Percentiles rank a stretch among this genome's conserved stretches.
phyloP scores from a whole-genome alignment of 495 filamentous ascomycete species.

The Margaritispora aquatica region DNA sequence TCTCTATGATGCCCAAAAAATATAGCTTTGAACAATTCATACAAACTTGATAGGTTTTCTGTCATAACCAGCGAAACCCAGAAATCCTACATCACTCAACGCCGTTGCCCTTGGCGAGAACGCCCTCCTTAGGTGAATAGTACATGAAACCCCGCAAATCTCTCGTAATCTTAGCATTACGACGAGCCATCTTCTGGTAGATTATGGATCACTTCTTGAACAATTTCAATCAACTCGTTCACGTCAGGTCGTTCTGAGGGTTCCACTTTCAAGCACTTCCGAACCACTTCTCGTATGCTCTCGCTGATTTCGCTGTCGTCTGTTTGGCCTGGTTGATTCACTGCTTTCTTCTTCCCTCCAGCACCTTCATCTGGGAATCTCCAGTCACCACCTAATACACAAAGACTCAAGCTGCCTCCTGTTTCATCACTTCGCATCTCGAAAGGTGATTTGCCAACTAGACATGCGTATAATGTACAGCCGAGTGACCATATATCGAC shows the following conservation, averaged over 20 bases:
- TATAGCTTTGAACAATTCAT: too few species aligned
- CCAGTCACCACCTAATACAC: conserved; percentile 88
- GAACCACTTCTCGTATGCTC: conserved; percentile 74
- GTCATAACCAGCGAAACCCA: too few species aligned
- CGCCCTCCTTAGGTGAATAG: neutral
- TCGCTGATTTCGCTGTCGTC: conserved; percentile 55
- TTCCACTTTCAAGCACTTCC: conserved; percentile 88
- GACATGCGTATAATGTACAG: conserved; percentile 91
- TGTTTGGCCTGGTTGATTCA: conserved; percentile 24
- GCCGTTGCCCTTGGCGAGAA: too few species aligned
- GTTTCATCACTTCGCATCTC: conserved; percentile 94
- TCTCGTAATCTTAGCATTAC: conserved; percentile 1
- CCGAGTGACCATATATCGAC: conserved; percentile 98
- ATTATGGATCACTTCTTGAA: conserved; percentile 66
- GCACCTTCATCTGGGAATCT: conserved; percentile 79
- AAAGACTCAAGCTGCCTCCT: conserved; percentile 85
- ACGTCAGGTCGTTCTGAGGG: conserved; percentile 87
- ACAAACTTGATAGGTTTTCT: too few species aligned
- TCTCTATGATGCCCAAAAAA: too few species aligned
- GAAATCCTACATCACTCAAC: too few species aligned
- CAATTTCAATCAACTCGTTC: conserved; percentile 75
- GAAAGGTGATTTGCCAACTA: conserved; percentile 94
- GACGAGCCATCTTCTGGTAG: conserved; percentile 54
- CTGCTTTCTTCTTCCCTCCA: conserved; percentile 40
- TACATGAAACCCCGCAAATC: neutral